phyloP scores from a whole-genome alignment of 306 rosid species.

The Quercus alba region DNA sequence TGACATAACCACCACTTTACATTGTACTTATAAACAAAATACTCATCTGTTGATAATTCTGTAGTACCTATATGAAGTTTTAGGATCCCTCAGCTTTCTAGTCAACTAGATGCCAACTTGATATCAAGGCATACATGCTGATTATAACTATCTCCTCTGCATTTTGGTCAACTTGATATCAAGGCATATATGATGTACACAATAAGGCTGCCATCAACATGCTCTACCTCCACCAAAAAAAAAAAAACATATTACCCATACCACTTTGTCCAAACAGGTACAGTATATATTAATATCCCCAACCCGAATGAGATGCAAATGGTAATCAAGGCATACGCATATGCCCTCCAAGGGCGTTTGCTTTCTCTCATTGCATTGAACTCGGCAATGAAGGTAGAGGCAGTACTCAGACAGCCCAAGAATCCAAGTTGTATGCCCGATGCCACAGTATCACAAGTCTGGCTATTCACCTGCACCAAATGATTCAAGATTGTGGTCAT shows the following conservation, averaged over 20 bases:
- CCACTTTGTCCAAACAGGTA: slow-evolving; percentile 67
- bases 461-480: slow-evolving; percentile 50
- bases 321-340: slow-evolving; percentile 56
- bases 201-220: neutral
- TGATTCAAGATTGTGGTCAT: neutral
- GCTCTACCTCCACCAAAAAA: neutral
- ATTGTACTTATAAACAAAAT: too few relatives aligned
- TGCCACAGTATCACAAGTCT: slow-evolving; percentile 47
- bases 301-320: slow-evolving; percentile 48
- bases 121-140: too few relatives aligned
- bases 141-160: too few relatives aligned
- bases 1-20: too few relatives aligned
- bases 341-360: slow-evolving; percentile 66
- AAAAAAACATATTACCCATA: slow-evolving; percentile 2
- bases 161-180: too few relatives aligned
- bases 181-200: neutral
- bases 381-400: slow-evolving; percentile 76
- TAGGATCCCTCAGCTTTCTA: too few relatives aligned
- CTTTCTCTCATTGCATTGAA: slow-evolving; percentile 81
- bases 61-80: too few relatives aligned
- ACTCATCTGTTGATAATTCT: too few relatives aligned
- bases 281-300: slow-evolving; percentile 60
- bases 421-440: slow-evolving; percentile 66
- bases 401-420: slow-evolving; percentile 83
- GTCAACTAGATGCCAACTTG: neutral